These are phyloP conservation scores for Rhodamnia rubescens DNA, from an alignment of 345 rosid genomes.

Conservation along the genomic window DNA sequence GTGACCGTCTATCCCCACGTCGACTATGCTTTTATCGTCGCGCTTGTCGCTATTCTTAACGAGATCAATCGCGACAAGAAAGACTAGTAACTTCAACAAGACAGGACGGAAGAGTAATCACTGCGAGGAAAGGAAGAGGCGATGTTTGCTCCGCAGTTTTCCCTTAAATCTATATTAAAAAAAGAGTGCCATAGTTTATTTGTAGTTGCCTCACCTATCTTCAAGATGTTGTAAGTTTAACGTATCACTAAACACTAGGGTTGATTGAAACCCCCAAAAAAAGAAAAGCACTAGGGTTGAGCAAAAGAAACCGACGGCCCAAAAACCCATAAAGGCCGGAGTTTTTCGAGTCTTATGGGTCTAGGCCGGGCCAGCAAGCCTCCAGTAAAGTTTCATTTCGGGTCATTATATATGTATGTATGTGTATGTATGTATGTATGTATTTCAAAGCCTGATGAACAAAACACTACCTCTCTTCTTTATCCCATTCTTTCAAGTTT, in stretches of 20 bases:
- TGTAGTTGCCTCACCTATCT: neutral
- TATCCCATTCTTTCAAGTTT: neutral
- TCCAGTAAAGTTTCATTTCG: neutral
- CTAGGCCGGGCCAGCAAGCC: neutral
- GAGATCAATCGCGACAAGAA: neutral
- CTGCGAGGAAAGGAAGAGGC: neutral
- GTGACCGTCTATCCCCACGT: neutral
- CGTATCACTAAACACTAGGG: no score
- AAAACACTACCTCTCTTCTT: neutral
- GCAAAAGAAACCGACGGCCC: no score
- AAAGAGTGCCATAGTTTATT: neutral
- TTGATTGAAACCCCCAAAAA: no score
- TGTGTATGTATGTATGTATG: neutral
- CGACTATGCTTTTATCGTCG: neutral
- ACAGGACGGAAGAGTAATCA: neutral
- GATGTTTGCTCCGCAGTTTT: neutral
- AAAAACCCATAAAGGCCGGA: no score
- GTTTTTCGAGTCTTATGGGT: no score
- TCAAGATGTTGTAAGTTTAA: no score
- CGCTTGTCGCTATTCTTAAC: neutral
- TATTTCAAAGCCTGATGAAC: neutral
- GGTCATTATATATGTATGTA: no score
- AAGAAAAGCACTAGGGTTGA: no score
- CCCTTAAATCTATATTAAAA: no score
- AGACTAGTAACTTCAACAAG: neutral